These are phyloP conservation scores for Chloris gayana DNA, from an alignment of 176 grass and related monocot species.

Conservation along the genomic window DNA sequence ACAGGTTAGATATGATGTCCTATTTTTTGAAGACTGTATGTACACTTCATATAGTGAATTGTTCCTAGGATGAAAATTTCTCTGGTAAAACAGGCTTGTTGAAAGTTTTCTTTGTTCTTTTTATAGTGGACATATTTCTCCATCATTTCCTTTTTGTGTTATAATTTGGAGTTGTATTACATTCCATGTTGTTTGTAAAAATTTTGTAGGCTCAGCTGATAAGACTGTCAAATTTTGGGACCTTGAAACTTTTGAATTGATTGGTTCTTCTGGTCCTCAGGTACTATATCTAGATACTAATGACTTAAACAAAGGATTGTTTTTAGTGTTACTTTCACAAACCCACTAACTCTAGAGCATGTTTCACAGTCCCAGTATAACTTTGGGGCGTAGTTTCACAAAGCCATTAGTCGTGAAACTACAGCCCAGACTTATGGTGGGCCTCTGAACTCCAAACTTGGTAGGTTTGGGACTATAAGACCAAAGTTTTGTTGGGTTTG, in stretches of 20 bases:
- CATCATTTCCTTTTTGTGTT: slow-evolving; percentile 1
- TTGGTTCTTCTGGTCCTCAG: slow-evolving; percentile 87
- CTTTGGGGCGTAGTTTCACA: too few relatives aligned
- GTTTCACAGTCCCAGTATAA: too few relatives aligned
- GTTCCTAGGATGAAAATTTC: slow-evolving; percentile 1
- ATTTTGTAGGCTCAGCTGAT: slow-evolving; percentile 71
- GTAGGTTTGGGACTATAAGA: too few relatives aligned
- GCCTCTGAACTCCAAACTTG: too few relatives aligned
- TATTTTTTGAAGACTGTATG: slow-evolving; percentile 18
- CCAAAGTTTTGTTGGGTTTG: too few relatives aligned
- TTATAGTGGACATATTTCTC: neutral
- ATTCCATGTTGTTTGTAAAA: slow-evolving; percentile 41
- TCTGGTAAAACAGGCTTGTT: neutral
- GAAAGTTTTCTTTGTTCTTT: neutral
- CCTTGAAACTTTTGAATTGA: slow-evolving; percentile 93
- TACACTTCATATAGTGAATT: neutral
- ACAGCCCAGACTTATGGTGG: too few relatives aligned
- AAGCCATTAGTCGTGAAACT: too few relatives aligned
- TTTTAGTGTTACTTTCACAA: neutral
- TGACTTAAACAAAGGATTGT: slow-evolving; percentile 30
- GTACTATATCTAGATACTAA: slow-evolving; percentile 48
- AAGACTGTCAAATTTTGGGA: slow-evolving; percentile 97
- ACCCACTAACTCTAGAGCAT: too few relatives aligned
- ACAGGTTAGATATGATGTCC: slow-evolving; percentile 63
- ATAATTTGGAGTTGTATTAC: slow-evolving; percentile 34